Evolutionary conservation across 306 rosid species (phyloP).

Genomic region (Prinsepia uniflora): DNA sequence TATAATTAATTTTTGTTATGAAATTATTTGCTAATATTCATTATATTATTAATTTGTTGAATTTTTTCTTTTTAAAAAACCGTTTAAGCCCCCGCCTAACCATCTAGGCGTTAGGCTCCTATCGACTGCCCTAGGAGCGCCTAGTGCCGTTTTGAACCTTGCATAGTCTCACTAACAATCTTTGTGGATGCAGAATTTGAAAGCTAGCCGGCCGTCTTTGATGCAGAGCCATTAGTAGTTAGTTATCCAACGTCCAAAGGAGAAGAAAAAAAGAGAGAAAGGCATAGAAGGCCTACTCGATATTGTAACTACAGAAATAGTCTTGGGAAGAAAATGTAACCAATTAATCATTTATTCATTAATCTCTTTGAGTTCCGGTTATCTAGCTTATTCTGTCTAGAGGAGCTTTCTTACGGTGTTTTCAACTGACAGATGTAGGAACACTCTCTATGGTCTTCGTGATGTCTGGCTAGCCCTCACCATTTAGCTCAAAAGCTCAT

Average conservation of each 20-base stretch:
- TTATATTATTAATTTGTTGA: no score
- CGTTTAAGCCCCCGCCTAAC: no score
- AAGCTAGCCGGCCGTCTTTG: conserved; percentile 93
- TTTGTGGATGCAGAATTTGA: conserved; percentile 68
- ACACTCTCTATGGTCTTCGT: conserved; percentile 24
- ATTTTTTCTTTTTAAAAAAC: no score
- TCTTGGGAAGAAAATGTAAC: conserved; percentile 41
- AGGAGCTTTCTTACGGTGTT: conserved; percentile 22
- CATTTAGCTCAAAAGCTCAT: no score
- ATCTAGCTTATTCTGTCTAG: conserved; percentile 35
- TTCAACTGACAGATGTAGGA: conserved; percentile 39
- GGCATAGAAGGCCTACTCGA: conserved; percentile 74
- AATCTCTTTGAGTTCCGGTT: conserved; percentile 34
- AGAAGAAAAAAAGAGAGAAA: conserved; percentile 68
- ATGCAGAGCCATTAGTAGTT: conserved; percentile 77
- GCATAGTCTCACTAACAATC: no score
- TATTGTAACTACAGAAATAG: conserved; percentile 48
- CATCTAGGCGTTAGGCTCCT: no score
- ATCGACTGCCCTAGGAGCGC: no score
- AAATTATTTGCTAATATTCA: no score
- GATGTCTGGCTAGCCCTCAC: conserved; percentile 32
- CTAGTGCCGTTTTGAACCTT: no score
- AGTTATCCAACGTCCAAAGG: conserved; percentile 88
- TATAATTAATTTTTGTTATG: no score
- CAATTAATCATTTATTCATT: conserved; percentile 36